Percentiles rank a stretch among this genome's conserved stretches.
Conservation (phyloP, 1,139 yeast genomes). For the Suhomyces terraborum region DNA sequence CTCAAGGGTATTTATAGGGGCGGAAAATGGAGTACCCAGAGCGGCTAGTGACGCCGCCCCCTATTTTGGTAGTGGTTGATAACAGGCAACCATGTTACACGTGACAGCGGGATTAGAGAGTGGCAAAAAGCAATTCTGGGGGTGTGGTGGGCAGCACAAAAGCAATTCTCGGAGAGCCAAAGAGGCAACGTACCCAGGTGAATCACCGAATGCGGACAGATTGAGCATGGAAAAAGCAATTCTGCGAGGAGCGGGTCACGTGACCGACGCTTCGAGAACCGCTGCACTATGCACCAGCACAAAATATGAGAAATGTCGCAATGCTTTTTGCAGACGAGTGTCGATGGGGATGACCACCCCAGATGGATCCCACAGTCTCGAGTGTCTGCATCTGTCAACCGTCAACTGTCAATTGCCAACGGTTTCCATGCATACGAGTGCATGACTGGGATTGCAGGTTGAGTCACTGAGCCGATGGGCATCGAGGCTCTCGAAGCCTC, state of each 20-base stretch:
- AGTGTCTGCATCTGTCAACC: too few species aligned
- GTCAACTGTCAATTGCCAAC: too few species aligned
- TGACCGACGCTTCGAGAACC: not conserved
- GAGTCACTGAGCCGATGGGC: too few species aligned
- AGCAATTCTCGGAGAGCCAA: constrained; percentile 7
- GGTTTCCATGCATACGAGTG: too few species aligned
- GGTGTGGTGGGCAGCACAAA: constrained; percentile 8
- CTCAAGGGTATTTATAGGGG: constrained; percentile 15
- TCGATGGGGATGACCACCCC: too few species aligned
- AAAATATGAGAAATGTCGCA: too few species aligned
- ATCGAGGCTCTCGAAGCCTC: too few species aligned
- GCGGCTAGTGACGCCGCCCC: constrained; percentile 16
- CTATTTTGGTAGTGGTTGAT: constrained; percentile 15
- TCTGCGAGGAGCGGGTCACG: constrained; percentile 1
- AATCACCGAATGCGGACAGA: not conserved
- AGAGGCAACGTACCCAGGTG: constrained; percentile 7
- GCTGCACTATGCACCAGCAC: constrained; percentile 1
- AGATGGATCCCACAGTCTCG: too few species aligned
- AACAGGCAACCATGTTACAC: constrained; percentile 14
- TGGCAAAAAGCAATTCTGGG: constrained; percentile 10
- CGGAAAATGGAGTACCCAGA: constrained; percentile 8
- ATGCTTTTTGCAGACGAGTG: too few species aligned
- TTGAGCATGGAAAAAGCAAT: constrained; percentile 8
- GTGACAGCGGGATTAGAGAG: constrained; percentile 9
- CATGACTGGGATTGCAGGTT: too few species aligned